Base-by-base conservation (phyloP, 495 filamentous ascomycete genomes). In the Daldinia caldariorum region DNA sequence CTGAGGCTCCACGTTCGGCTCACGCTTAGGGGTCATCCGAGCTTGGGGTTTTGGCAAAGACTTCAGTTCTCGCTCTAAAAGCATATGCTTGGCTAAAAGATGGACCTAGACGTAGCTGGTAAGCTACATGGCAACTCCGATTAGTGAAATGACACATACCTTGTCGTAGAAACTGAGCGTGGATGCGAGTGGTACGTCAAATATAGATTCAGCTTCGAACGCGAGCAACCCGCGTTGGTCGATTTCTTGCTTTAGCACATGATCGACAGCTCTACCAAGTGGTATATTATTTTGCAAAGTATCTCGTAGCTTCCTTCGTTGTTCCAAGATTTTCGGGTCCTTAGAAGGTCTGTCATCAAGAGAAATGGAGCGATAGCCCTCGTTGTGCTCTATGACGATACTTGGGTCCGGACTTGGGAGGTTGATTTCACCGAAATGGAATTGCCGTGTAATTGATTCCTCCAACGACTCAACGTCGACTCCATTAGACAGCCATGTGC, bases 181-280 rank as follows among this genome's bases (percentile, higher is more conserved):
- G n/a, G 58, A 61, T 32, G 65, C 54, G 6, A 12, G 29, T 38
- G 58, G 54, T 31, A 51, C 10, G 12, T 63, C 34, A 6, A 54
- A 39, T 49, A 63, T 32, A 5, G 66, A 62, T 13, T 43, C 37
- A 12, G 43, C 58, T 13, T 51, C 60, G 8, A 47, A 69, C 58
- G 39, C 66, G 41, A 56, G 59, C 3, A 54, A 22, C 12, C 22
- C 47, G 13, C 63, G 47, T 9, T 78, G 35, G 7, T 74, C 34
- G 29, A 76, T 61, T 8, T 74, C 66, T 10, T 51, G 18, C 29
- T 74, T 63, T 20, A 76, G 9, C 41, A 71, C 4, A 12, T 61
- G n/a, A 16, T 66, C 50, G 29, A 70, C 32, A 6, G 37, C 47
- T 14, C 14, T 22, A 22, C 22, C 18, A 26, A 59, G 41, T 9